Evolutionary conservation across 2,329 filamentous ascomycete genomes (phyloP), one percentile per base, ranked within the genome.

Genomic region (Clonostachys chloroleuca): DNA sequence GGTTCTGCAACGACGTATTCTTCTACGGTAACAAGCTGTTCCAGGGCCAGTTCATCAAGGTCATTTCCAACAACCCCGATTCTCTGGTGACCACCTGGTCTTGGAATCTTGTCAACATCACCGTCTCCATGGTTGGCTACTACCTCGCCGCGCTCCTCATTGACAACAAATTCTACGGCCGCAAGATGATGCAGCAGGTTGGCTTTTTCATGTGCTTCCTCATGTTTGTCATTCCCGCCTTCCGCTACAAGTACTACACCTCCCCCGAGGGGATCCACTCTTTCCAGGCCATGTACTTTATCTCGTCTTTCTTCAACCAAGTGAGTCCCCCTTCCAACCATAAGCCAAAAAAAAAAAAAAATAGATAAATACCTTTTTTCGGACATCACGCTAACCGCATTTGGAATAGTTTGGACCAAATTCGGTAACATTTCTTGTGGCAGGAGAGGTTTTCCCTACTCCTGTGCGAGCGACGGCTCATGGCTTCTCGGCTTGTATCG

Each of bases 21-120:
- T 97, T 97, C 77, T 97, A 97, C 74, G 92, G 92, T 58, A 96
- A 96, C 85, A 96, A 96, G 79, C 85, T 96, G 46, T 96, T 96
- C 80, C 92, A 96, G 72, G 81, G 80, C 52, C 81, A 92, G 63
- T 96, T 96, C 72, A 96, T 96, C 70, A 74, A 73, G 34, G 87
- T 94, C 61, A 85, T 96, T 56, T 87, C 84, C 47, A 77, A 83
- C 46, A 69, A 78, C 54, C 80, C 82, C 53, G 69, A 74, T 35
- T 90, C 87, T 8, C 81, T 96, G 64, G 87, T 96, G 81, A 85
- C 84, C 34, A 85, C 80, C 51, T 97, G 92, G 92, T 75, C 89
- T 42, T 97, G 91, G 86, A 96, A 94, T 71, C 69, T 97, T 63
- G 78, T 91, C 76, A 97, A 97, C 71, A 84, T 95, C 48, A 85